Conservation (phyloP, 1,139 yeast genomes). For the Maudiozyma humilis region DNA sequence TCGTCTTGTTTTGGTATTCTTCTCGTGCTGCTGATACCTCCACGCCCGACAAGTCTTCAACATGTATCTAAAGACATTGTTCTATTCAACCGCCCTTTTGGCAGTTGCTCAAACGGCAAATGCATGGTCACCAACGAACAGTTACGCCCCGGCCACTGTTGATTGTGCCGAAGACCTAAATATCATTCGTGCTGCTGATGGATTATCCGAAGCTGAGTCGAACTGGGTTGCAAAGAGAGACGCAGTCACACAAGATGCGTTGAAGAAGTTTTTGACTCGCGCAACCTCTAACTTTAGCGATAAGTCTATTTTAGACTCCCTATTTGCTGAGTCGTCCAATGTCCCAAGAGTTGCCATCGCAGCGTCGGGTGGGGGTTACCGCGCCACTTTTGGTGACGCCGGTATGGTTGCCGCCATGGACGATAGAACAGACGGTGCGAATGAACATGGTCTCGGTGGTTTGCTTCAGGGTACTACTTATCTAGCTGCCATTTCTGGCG, state of each 20-base stretch:
- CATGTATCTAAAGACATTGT: constrained; percentile 7
- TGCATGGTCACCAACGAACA: constrained; percentile 44
- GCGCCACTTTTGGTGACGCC: constrained; percentile 85
- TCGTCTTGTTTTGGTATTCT: too few relatives aligned
- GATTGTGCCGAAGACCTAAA: constrained; percentile 41
- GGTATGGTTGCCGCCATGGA: constrained; percentile 82
- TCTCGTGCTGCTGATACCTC: too few relatives aligned
- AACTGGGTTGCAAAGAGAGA: constrained; percentile 41
- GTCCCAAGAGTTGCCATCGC: constrained; percentile 52
- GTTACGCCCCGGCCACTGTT: constrained; percentile 60
- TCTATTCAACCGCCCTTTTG: constrained; percentile 1
- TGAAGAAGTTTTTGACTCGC: constrained; percentile 47
- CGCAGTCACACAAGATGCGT: constrained; percentile 42
- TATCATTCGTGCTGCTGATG: constrained; percentile 30
- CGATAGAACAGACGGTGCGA: constrained; percentile 55
- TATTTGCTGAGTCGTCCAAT: constrained; percentile 30
- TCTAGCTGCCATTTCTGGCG: constrained; percentile 46
- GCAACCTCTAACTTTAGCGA: constrained; percentile 37
- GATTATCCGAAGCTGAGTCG: constrained; percentile 9
- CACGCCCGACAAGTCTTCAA: too few relatives aligned
- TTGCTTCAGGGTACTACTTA: constrained; percentile 66
- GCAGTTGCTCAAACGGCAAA: background rate
- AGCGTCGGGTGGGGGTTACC: constrained; percentile 86
- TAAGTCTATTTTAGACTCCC: constrained; percentile 30
- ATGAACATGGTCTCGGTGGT: constrained; percentile 66